Evolutionary conservation across 116 monocot species (phyloP).

Genomic region (Thalassia testudinum): DNA sequence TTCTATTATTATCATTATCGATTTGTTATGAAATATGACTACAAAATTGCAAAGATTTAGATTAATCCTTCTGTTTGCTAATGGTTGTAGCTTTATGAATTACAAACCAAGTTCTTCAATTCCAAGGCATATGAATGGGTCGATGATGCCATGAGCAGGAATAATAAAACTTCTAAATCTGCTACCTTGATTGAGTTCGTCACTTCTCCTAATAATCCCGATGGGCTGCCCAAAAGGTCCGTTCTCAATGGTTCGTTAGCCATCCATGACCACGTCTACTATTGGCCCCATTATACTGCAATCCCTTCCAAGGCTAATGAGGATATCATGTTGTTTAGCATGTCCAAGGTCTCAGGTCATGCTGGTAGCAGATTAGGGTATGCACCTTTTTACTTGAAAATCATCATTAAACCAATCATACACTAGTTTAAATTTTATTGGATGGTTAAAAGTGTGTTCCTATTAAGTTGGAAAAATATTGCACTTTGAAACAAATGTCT

Average conservation of each 20-base stretch:
- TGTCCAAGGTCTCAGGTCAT: conserved; percentile 58
- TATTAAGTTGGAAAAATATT: too few relatives aligned
- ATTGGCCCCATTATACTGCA: conserved; percentile 67
- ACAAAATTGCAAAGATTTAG: conserved; percentile 15
- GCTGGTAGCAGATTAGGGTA: conserved; percentile 87
- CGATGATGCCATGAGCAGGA: conserved; percentile 26
- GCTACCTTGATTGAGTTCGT: conserved; percentile 57
- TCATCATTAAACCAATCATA: too few relatives aligned
- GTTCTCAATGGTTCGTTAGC: conserved; percentile 34
- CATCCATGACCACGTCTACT: conserved; percentile 67
- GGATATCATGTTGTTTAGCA: conserved; percentile 63
- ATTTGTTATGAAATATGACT: too few relatives aligned
- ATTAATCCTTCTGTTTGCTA: too few relatives aligned
- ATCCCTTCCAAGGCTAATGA: conserved; percentile 46
- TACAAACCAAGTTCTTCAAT: conserved; percentile 38
- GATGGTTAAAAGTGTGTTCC: too few relatives aligned
- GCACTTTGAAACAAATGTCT: too few relatives aligned
- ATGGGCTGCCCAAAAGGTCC: conserved; percentile 17
- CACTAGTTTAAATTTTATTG: too few relatives aligned
- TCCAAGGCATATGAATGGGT: conserved; percentile 32
- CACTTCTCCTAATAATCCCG: conserved; percentile 79
- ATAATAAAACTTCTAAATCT: conserved; percentile 8
- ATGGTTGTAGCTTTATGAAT: conserved; percentile 11
- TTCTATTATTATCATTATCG: too few relatives aligned
- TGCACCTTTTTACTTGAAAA: too few relatives aligned